Percentiles rank a stretch among this genome's conserved stretches.
Evolutionary conservation across 2,329 filamentous ascomycete genomes (phyloP).

Genomic region (Colletotrichum tropicale): DNA sequence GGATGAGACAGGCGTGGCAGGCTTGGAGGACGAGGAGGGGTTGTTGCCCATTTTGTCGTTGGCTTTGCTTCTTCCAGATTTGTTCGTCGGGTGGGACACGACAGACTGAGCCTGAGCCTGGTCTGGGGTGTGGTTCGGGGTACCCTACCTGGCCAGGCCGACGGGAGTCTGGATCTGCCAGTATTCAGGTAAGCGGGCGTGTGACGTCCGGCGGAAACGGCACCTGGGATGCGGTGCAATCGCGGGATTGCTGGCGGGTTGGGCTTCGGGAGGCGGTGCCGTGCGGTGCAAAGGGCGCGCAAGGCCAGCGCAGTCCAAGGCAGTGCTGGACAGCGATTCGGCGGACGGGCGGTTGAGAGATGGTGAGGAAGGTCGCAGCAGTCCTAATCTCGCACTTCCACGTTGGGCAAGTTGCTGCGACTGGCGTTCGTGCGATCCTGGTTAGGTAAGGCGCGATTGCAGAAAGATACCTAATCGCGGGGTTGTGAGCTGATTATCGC

Average conservation of each 20-base stretch:
- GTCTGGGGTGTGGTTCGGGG: constrained; percentile 21
- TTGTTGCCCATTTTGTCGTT: constrained; percentile 37
- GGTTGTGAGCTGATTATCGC: constrained; percentile 11
- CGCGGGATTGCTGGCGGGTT: not conserved
- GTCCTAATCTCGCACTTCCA: constrained; percentile 11
- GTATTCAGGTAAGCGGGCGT: constrained; percentile 9
- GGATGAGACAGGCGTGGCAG: constrained; percentile 32
- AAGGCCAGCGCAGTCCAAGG: not conserved
- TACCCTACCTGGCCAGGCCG: constrained; percentile 21
- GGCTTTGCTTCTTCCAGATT: constrained; percentile 6
- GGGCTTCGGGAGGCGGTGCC: not conserved
- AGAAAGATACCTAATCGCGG: constrained; percentile 2
- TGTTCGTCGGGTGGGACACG: constrained; percentile 14
- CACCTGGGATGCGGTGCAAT: not conserved
- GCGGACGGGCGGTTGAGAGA: not conserved
- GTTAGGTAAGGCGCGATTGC: constrained; percentile 17
- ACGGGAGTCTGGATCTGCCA: constrained; percentile 1
- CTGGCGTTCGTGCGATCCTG: constrained; percentile 7
- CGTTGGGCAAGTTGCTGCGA: constrained; percentile 9
- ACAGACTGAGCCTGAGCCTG: constrained; percentile 1
- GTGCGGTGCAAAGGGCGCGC: not conserved
- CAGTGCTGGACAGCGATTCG: constrained; percentile 1
- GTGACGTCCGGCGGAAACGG: constrained; percentile 8
- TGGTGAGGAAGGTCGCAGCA: not conserved
- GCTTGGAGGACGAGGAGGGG: constrained; percentile 35